Conservation (phyloP, 23 red algal genomes). For the Gracilariopsis chorda region DNA sequence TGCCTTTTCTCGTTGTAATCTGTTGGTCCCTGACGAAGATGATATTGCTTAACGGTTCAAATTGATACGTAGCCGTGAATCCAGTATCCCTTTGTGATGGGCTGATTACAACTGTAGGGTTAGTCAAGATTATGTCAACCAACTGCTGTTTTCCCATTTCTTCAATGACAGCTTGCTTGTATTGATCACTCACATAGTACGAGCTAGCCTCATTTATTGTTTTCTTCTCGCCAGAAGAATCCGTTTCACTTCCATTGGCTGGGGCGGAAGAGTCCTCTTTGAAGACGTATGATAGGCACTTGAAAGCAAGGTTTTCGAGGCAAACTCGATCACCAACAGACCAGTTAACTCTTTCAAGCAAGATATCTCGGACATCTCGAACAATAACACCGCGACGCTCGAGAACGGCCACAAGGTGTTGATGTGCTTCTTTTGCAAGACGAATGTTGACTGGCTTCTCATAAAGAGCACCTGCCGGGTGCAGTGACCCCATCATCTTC, state of each 20-base stretch:
- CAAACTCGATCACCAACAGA: conserved; percentile 76
- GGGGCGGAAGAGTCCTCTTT: not conserved
- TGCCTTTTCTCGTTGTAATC: conserved; percentile 90
- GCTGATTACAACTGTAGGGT: conserved; percentile 82
- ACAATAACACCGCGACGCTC: conserved; percentile 58
- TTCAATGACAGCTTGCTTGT: conserved; percentile 89
- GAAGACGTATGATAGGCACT: conserved; percentile 73
- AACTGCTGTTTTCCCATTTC: conserved; percentile 88
- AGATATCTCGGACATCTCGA: conserved; percentile 87
- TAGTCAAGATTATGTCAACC: conserved; percentile 94
- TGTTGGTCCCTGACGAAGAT: conserved; percentile 96
- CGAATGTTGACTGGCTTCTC: conserved; percentile 87
- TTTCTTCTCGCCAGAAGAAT: not conserved
- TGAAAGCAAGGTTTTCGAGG: conserved; percentile 83
- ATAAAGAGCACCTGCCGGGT: conserved; percentile 92
- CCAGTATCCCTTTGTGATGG: conserved; percentile 87
- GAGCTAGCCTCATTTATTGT: not conserved
- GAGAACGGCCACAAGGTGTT: conserved; percentile 65
- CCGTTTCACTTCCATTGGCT: not conserved
- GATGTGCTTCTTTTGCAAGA: conserved; percentile 71
- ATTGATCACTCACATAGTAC: conserved; percentile 83
- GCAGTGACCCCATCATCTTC: conserved; percentile 98
- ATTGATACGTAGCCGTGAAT: conserved; percentile 88
- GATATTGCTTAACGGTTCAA: conserved; percentile 91
- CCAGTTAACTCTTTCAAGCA: conserved; percentile 67